Percentiles rank a stretch among this genome's conserved stretches.
Evolutionary conservation across 768 basidiomycete genomes (phyloP).

Genomic region (Mycena haematopus): DNA sequence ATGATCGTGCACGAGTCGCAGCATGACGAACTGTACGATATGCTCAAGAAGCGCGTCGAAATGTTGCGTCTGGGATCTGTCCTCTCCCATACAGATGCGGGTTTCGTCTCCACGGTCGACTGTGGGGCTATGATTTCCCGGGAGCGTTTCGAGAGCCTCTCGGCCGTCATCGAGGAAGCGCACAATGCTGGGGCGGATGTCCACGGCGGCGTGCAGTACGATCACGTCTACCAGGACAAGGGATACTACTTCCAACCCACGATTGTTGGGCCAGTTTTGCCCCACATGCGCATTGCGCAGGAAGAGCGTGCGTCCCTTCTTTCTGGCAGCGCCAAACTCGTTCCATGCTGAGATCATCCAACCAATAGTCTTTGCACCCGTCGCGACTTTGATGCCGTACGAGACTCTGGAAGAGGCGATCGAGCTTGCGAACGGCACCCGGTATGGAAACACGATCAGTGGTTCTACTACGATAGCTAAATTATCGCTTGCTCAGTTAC

Average conservation of each 20-base stretch:
- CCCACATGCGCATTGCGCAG: constrained; percentile 77
- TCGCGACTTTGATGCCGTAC: constrained; percentile 87
- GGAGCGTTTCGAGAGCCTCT: constrained; percentile 72
- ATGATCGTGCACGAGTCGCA: constrained; percentile 83
- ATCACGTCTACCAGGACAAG: constrained; percentile 69
- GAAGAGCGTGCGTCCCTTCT: constrained; percentile 67
- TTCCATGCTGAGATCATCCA: neutral
- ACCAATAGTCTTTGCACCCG: constrained; percentile 84
- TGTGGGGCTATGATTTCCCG: constrained; percentile 87
- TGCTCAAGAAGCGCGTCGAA: constrained; percentile 66
- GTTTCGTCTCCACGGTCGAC: constrained; percentile 77
- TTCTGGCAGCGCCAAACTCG: neutral
- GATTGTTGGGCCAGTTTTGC: constrained; percentile 78
- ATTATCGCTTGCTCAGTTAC: constrained; percentile 44
- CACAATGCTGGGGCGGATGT: constrained; percentile 68
- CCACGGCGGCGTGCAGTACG: constrained; percentile 69
- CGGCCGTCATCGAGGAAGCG: constrained; percentile 74
- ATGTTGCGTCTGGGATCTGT: constrained; percentile 83
- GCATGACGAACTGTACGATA: constrained; percentile 75
- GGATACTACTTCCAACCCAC: constrained; percentile 90
- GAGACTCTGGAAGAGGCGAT: constrained; percentile 80
- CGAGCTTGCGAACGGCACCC: neutral
- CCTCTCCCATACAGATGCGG: constrained; percentile 67
- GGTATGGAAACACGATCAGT: neutral
- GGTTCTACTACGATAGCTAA: neutral